Base-by-base conservation (phyloP, 2,329 filamentous ascomycete genomes). In the Dactylellina drechsleri region DNA sequence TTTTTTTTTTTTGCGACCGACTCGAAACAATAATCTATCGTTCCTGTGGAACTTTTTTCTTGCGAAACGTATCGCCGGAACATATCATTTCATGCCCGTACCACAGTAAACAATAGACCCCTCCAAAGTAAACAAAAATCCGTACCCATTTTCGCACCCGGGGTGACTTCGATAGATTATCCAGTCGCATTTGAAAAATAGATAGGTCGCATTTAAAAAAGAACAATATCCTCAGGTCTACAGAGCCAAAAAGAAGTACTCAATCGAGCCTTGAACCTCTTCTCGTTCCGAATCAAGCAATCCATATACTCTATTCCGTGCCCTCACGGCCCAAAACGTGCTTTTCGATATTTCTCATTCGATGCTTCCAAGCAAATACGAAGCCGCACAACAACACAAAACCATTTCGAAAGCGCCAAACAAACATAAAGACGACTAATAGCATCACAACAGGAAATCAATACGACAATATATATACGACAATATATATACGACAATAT, bases 331-430 rank as follows among this genome's bases (percentile, higher is more conserved):
- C 59, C 20, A 18, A 23, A 45, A 45, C 56, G 57, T 56, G 43
- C 52, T 18, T 60, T 65, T 58, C 31, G 31, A 36, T 8, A 36
- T 36, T 10, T 36, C 31, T 36, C 31, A 36, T 36, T 10, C 31
- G 31, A 36, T 5, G 31, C 31, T 36, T 36, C 31, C 31, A 36
- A 36, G 31, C 31, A 36, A 36, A 36, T 36, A 18, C 15, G 53
- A 57, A 57, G 68, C 68, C 54, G 56, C 61, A 59, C 41, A 61
- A 66, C 68, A 73, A 73, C 68, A 72, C 67, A 65, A 59, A 23
- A 36, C 3, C 31, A 2, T 4, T 43, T 54, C 23, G 43, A 28
- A 36, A 36, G 31, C 31, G 10, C 54, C 40, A 28, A 40, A 57
- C 23, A n/a, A 12, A 23, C 26, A 8, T 56, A 2, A 66, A n/a